Evolutionary conservation across 2,329 filamentous ascomycete species (phyloP).

Genomic region (Colletotrichum higginsianum): DNA sequence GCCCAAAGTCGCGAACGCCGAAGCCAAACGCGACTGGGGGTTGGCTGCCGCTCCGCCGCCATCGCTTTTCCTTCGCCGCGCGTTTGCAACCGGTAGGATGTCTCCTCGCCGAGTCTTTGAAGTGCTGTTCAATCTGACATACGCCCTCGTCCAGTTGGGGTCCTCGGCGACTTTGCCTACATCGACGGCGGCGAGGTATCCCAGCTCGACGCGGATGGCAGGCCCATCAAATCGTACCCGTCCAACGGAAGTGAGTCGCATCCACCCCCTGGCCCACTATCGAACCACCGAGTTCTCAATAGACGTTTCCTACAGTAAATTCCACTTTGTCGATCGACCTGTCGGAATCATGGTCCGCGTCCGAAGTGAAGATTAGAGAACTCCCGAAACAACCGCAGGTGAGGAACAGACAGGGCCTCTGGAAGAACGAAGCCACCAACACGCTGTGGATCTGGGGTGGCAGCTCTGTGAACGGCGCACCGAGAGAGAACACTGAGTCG

Average conservation of each 20-base stretch:
- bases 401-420: slow-evolving; percentile 26
- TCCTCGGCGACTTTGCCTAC: slow-evolving; percentile 55
- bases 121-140: not conserved
- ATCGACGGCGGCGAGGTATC: slow-evolving; percentile 56
- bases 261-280: not conserved
- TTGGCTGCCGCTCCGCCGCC: slow-evolving; percentile 5
- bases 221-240: not conserved
- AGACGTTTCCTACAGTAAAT: slow-evolving; percentile 24
- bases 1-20: not conserved
- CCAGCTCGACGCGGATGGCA: slow-evolving; percentile 23
- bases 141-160: slow-evolving; percentile 16
- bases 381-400: slow-evolving; percentile 20
- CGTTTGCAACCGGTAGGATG: not conserved
- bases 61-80: slow-evolving; percentile 7
- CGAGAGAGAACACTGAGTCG: slow-evolving; percentile 4
- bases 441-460: slow-evolving; percentile 42
- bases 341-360: slow-evolving; percentile 31
- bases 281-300: not conserved
- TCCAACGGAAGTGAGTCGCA: slow-evolving; percentile 29
- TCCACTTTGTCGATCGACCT: slow-evolving; percentile 39
- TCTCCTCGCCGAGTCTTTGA: too few relatives aligned
- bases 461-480: slow-evolving; percentile 6
- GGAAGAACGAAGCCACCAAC: slow-evolving; percentile 4
- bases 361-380: slow-evolving; percentile 19
- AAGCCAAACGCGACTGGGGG: slow-evolving; percentile 3